Evolutionary conservation across 2,329 filamentous ascomycete genomes (phyloP).

Genomic region (Amesomyces nigricolor): DNA sequence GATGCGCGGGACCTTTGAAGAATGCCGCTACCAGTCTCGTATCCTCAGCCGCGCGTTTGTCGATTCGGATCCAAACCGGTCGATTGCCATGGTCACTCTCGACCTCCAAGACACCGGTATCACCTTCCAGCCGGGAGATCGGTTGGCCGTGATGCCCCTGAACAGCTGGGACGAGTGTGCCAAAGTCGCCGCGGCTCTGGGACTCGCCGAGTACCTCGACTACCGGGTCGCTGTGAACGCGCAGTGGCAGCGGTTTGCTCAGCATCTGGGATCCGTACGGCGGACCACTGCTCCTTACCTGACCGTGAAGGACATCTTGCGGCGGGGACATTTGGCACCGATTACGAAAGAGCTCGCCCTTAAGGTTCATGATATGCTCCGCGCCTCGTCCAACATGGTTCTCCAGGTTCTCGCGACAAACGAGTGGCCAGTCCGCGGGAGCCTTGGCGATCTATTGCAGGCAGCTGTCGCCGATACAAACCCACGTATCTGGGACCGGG

Average conservation of each 20-base stretch:
- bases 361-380: slow-evolving; percentile 43
- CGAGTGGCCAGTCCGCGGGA: slow-evolving; percentile 47
- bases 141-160: slow-evolving; percentile 49
- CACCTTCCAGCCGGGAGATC: slow-evolving; percentile 48
- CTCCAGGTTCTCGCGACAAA: slow-evolving; percentile 44
- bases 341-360: slow-evolving; percentile 47
- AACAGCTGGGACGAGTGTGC: slow-evolving; percentile 51
- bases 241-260: slow-evolving; percentile 44
- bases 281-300: slow-evolving; percentile 30
- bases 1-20: slow-evolving; percentile 50
- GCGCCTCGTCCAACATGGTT: slow-evolving; percentile 45
- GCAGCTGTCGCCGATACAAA: slow-evolving; percentile 44
- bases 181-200: slow-evolving; percentile 48
- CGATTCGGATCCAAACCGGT: slow-evolving; percentile 41
- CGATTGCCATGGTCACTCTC: slow-evolving; percentile 45
- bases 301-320: slow-evolving; percentile 44
- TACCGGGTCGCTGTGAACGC: slow-evolving; percentile 34
- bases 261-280: slow-evolving; percentile 40
- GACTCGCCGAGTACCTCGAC: slow-evolving; percentile 43
- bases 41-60: slow-evolving; percentile 42
- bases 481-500: slow-evolving; percentile 44
- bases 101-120: slow-evolving; percentile 49
- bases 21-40: slow-evolving; percentile 45
- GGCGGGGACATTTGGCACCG: slow-evolving; percentile 47
- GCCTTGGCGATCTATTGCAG: slow-evolving; percentile 46